These are phyloP conservation scores for Astrephomene gubernaculifera DNA, from an alignment of 139 green algal species.

Conservation along the genomic window DNA sequence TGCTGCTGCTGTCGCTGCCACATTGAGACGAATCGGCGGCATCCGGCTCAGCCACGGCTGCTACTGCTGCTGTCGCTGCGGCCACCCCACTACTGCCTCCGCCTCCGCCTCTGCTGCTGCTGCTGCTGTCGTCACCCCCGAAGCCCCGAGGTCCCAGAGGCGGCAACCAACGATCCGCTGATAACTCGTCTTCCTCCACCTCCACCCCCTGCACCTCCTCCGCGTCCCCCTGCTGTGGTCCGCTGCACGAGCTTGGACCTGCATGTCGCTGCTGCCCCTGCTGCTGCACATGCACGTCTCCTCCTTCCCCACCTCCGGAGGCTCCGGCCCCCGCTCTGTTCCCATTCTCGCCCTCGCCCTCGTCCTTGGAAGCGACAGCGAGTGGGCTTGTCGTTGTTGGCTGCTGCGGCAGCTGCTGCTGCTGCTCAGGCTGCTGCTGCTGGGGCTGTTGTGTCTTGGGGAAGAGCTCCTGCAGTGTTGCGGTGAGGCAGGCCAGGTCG, in stretches of 20 bases:
- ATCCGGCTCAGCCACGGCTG: background rate
- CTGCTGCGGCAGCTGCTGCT: too few relatives aligned
- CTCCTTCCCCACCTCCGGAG: too few relatives aligned
- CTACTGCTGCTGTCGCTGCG: background rate
- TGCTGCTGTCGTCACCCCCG: too few relatives aligned
- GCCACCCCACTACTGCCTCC: slow-evolving; percentile 11
- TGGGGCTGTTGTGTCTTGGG: background rate
- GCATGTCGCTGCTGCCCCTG: too few relatives aligned
- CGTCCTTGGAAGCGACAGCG: too few relatives aligned
- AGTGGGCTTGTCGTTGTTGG: too few relatives aligned
- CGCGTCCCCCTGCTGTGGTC: background rate
- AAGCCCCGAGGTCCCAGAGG: too few relatives aligned
- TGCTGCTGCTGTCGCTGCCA: background rate
- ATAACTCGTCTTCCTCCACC: background rate
- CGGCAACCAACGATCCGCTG: too few relatives aligned
- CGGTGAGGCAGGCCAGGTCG: slow-evolving; percentile 57
- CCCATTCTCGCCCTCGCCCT: too few relatives aligned
- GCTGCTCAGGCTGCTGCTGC: background rate
- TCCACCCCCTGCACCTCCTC: background rate
- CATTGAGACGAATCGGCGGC: background rate
- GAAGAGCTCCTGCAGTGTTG: slow-evolving; percentile 44
- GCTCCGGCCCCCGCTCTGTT: too few relatives aligned
- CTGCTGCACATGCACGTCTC: too few relatives aligned
- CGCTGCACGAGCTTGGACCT: too few relatives aligned
- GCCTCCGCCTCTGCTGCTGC: background rate